A percentile compares a stretch with the other conserved stretches of the same genome.
These are phyloP conservation scores for Theobroma grandiflorum DNA, from an alignment of 441 rosid genomes.

Conservation along the genomic window DNA sequence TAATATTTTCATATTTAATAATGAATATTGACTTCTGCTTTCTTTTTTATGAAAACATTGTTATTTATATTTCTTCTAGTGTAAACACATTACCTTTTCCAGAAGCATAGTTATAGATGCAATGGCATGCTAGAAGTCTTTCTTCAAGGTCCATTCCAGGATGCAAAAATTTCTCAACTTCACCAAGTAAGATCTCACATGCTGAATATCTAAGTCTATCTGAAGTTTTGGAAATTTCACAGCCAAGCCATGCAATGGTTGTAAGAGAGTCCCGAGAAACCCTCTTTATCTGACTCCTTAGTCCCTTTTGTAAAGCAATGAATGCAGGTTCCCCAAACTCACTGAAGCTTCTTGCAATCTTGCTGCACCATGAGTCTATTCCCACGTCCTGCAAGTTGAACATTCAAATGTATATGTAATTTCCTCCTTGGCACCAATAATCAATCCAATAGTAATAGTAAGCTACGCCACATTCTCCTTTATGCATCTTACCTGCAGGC, in stretches of 20 bases:
- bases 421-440: background rate
- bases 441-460: background rate
- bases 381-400: constrained; percentile 64
- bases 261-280: constrained; percentile 70
- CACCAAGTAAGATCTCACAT: constrained; percentile 71
- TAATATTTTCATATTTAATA: no score
- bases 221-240: constrained; percentile 72
- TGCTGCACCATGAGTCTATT: constrained; percentile 77
- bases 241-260: constrained; percentile 80
- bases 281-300: constrained; percentile 69
- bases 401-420: background rate
- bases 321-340: constrained; percentile 66
- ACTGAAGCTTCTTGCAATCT: constrained; percentile 65
- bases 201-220: constrained; percentile 63
- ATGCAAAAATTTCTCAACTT: constrained; percentile 74
- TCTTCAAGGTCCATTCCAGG: constrained; percentile 91
- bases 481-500: constrained; percentile 62
- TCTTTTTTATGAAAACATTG: background rate
- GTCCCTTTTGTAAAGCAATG: constrained; percentile 60
- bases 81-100: constrained; percentile 68
- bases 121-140: constrained; percentile 80
- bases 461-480: background rate
- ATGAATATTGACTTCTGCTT: background rate
- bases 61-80: background rate
- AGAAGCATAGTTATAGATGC: constrained; percentile 92